A percentile compares a stretch with the other conserved stretches of the same genome.
phyloP scores from a whole-genome alignment of 768 basidiomycete genomes.

The Lyophyllum semitale region DNA sequence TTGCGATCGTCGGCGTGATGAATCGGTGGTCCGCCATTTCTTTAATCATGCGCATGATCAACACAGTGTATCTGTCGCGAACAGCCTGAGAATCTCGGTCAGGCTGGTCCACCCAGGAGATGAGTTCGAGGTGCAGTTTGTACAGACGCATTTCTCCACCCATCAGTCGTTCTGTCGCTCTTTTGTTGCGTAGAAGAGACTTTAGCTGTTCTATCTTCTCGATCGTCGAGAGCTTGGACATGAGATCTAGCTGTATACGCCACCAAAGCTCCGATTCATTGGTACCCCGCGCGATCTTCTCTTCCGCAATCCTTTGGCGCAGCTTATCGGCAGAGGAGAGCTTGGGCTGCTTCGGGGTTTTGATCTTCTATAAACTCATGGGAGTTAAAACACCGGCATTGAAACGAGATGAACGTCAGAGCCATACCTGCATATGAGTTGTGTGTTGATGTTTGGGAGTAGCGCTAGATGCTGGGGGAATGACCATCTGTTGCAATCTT shows the following conservation, averaged over 20 bases:
- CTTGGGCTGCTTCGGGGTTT: constrained; percentile 18
- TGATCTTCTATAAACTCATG: background rate
- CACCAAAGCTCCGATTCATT: constrained; percentile 52
- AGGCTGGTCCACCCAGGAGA: constrained; percentile 39
- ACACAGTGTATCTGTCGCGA: constrained; percentile 47
- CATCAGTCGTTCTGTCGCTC: constrained; percentile 35
- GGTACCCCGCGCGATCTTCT: constrained; percentile 44
- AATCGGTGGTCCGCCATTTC: constrained; percentile 38
- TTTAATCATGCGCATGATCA: constrained; percentile 50
- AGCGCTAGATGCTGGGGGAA: constrained; percentile 34
- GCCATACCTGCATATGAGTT: background rate
- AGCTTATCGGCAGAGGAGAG: constrained; percentile 27
- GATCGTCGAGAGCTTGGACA: constrained; percentile 33
- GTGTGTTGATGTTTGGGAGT: background rate
- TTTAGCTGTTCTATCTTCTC: constrained; percentile 36
- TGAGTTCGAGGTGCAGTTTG: constrained; percentile 50
- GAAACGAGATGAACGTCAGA: background rate
- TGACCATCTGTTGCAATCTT: constrained; percentile 53
- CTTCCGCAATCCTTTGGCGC: constrained; percentile 43
- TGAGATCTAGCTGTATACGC: constrained; percentile 44
- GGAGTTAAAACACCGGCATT: background rate
- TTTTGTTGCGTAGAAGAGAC: constrained; percentile 46
- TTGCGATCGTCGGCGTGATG: constrained; percentile 36
- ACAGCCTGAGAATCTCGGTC: background rate
- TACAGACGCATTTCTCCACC: constrained; percentile 5